Evolutionary conservation across 139 green algal genomes (phyloP).

Genomic region (Haematococcus sp.): DNA sequence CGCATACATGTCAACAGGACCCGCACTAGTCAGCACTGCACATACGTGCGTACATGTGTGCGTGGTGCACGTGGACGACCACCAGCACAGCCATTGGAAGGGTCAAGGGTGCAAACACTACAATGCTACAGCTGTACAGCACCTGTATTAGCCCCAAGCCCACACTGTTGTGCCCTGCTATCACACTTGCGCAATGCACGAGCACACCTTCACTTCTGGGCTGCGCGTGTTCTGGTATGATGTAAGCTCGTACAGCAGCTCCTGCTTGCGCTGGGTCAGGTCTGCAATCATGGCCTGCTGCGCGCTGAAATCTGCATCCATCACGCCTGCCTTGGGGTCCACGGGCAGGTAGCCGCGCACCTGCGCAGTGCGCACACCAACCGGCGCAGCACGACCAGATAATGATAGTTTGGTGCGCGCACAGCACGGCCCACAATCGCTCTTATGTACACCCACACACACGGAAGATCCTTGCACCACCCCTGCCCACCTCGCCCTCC

Average conservation of each 20-base stretch:
- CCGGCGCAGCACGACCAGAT: too few species aligned
- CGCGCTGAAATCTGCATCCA: conserved; percentile 30
- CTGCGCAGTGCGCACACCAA: conserved; percentile 24
- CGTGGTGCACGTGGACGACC: too few species aligned
- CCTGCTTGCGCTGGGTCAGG: conserved; percentile 60
- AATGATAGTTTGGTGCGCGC: too few species aligned
- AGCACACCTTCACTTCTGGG: neutral
- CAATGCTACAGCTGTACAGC: neutral
- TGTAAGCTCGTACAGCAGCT: conserved; percentile 64
- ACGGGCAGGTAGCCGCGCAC: conserved; percentile 54
- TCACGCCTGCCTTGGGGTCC: conserved; percentile 1
- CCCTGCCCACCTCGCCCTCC: conserved; percentile 45
- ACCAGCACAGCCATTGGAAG: too few species aligned
- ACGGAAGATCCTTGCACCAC: neutral
- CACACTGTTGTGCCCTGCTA: too few species aligned
- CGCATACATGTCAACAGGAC: too few species aligned
- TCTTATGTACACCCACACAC: neutral
- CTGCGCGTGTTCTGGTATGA: conserved; percentile 30
- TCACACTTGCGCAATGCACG: too few species aligned
- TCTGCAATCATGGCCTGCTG: conserved; percentile 47
- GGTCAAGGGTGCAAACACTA: too few species aligned
- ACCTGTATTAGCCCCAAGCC: too few species aligned
- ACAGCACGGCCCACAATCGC: too few species aligned
- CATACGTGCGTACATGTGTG: too few species aligned
- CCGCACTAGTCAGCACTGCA: too few species aligned